These are phyloP conservation scores for Paramyrothecium roridum DNA, from an alignment of 2,329 filamentous ascomycete species.

Conservation along the genomic window DNA sequence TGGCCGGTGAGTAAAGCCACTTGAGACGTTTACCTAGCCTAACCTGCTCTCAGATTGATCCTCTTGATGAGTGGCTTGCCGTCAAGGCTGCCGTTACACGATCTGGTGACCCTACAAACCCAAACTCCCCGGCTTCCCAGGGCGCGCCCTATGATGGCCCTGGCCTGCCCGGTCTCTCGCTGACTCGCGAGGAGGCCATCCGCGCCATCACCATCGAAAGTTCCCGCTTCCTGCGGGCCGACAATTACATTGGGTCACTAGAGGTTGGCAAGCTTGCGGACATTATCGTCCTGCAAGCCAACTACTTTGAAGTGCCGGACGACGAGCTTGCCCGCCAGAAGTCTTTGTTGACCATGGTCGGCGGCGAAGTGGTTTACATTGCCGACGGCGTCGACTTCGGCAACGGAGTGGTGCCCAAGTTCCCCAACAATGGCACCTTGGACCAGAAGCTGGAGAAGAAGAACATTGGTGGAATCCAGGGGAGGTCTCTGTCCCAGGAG, in stretches of 20 bases:
- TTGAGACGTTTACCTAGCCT: not conserved
- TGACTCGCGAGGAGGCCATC: conserved; percentile 15
- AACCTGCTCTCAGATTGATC: conserved; percentile 15
- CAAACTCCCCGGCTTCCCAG: conserved; percentile 17
- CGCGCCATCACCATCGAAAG: conserved; percentile 18
- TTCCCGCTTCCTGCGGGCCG: conserved; percentile 18
- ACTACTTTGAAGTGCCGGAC: conserved; percentile 19
- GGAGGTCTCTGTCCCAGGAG: conserved; percentile 1
- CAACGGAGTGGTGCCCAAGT: conserved; percentile 14
- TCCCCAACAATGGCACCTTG: conserved; percentile 13
- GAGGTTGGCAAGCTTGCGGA: conserved; percentile 22
- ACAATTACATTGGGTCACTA: conserved; percentile 18
- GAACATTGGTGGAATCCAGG: conserved; percentile 4
- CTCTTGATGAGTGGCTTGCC: conserved; percentile 21
- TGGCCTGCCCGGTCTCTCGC: conserved; percentile 13
- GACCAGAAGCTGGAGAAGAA: conserved; percentile 1
- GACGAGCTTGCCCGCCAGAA: conserved; percentile 18
- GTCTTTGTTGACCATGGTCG: conserved; percentile 20
- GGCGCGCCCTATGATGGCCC: conserved; percentile 14
- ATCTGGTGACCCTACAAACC: conserved; percentile 18
- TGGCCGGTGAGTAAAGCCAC: conserved; percentile 17
- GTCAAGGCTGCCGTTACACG: conserved; percentile 21
- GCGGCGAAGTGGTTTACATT: conserved; percentile 20
- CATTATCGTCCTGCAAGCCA: conserved; percentile 17
- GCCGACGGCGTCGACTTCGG: conserved; percentile 17